These are phyloP conservation scores for Fusarium sp. DNA, from an alignment of 2,329 filamentous ascomycete species.

Conservation along the genomic window DNA sequence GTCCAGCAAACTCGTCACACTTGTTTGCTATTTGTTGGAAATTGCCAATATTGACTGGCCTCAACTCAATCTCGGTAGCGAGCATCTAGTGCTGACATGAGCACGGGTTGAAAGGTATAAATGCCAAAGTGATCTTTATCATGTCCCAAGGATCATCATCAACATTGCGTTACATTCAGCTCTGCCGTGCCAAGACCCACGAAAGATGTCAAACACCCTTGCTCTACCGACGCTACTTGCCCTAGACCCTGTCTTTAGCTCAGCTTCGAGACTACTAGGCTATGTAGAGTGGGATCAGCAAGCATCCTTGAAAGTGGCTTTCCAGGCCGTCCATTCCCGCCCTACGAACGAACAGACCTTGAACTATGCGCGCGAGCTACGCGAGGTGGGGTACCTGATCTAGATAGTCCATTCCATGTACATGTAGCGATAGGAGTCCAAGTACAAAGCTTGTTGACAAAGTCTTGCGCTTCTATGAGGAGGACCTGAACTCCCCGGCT, in stretches of 20 bases:
- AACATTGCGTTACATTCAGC: too few species aligned
- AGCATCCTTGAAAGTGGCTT: conserved; percentile 6
- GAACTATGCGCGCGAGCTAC: conserved; percentile 9
- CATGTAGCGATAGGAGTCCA: too few species aligned
- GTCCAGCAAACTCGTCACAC: too few species aligned
- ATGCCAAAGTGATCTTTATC: not conserved
- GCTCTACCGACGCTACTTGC: conserved; percentile 1
- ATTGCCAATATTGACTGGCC: not conserved
- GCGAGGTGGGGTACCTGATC: conserved; percentile 13
- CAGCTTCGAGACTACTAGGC: not conserved
- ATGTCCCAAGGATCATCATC: not conserved
- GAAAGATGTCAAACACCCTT: not conserved
- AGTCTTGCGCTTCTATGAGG: conserved; percentile 11
- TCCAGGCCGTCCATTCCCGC: conserved; percentile 1
- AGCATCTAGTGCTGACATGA: not conserved
- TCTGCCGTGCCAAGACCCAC: not conserved
- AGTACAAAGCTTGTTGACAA: too few species aligned
- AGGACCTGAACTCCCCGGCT: not conserved
- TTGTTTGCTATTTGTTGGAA: not conserved
- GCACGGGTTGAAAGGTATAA: not conserved
- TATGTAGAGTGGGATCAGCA: conserved; percentile 5
- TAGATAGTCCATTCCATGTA: too few species aligned
- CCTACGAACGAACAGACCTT: conserved; percentile 8
- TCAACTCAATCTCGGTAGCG: not conserved
- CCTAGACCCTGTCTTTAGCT: not conserved